Evolutionary conservation across 2,329 filamentous ascomycete species (phyloP).

Genomic region (Nothomitra cinnamomea): DNA sequence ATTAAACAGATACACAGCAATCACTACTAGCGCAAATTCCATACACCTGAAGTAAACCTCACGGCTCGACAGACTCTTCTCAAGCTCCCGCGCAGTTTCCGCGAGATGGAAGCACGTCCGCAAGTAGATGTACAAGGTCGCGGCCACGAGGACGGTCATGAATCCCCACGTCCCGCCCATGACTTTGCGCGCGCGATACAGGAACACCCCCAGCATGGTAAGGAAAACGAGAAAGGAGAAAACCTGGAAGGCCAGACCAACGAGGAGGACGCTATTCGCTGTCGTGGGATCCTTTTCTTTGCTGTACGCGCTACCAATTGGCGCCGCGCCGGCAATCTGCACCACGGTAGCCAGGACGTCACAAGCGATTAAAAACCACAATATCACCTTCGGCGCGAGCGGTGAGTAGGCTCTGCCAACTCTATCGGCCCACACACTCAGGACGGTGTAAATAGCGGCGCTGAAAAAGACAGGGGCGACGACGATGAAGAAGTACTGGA

Average conservation of each 20-base stretch:
- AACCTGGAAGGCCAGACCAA: slow-evolving; percentile 36
- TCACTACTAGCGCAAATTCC: slow-evolving; percentile 36
- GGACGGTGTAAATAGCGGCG: slow-evolving; percentile 37
- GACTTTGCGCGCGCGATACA: slow-evolving; percentile 21
- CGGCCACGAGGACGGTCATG: slow-evolving; percentile 24
- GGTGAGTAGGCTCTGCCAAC: slow-evolving; percentile 28
- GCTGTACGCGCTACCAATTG: slow-evolving; percentile 33
- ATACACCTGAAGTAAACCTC: slow-evolving; percentile 36
- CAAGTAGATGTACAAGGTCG: slow-evolving; percentile 33
- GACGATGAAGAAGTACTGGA: slow-evolving; percentile 45
- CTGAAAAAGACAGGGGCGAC: slow-evolving; percentile 40
- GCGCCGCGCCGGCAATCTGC: slow-evolving; percentile 36
- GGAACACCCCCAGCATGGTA: slow-evolving; percentile 25
- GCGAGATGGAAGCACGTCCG: slow-evolving; percentile 36
- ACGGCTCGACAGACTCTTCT: slow-evolving; percentile 28
- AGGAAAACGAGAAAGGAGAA: slow-evolving; percentile 34
- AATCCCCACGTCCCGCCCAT: slow-evolving; percentile 24
- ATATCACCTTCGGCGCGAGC: slow-evolving; percentile 29
- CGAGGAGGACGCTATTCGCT: slow-evolving; percentile 38
- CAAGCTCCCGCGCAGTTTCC: slow-evolving; percentile 34
- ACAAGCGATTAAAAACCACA: slow-evolving; percentile 36
- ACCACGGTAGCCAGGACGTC: slow-evolving; percentile 36
- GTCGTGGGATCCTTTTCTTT: slow-evolving; percentile 32
- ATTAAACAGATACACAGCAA: slow-evolving; percentile 30
- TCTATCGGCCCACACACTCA: slow-evolving; percentile 31